These are phyloP conservation scores for Pigoraptor vietnamica DNA, from an alignment of 78 protist species.

Conservation along the genomic window DNA sequence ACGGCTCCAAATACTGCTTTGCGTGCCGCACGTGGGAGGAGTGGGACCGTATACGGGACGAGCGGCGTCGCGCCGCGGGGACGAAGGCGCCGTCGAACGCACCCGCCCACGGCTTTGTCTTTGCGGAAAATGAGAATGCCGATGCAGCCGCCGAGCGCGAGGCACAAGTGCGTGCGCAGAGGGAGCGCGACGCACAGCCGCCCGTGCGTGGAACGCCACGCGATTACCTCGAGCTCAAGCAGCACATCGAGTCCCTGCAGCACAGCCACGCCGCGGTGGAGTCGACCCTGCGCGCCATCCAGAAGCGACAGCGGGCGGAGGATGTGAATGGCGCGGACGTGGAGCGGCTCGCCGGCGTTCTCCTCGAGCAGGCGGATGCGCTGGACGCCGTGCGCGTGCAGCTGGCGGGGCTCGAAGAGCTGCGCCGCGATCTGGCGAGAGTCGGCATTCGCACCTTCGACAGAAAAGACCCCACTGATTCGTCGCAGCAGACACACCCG, in stretches of 20 bases:
- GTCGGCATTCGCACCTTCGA: no score
- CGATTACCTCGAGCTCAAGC: background rate
- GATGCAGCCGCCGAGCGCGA: background rate
- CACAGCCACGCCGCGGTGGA: background rate
- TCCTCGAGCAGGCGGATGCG: background rate
- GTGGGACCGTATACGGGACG: background rate
- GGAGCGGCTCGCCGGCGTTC: background rate
- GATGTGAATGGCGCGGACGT: background rate
- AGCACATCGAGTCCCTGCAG: background rate
- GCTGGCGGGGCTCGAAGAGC: background rate
- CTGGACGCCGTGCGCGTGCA: background rate
- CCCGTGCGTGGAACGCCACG: background rate
- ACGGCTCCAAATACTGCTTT: background rate
- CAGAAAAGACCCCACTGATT: no score
- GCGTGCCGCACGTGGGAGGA: background rate
- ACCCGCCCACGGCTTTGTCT: no score
- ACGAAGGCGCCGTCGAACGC: no score
- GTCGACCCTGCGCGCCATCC: background rate
- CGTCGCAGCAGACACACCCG: no score
- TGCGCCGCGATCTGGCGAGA: background rate
- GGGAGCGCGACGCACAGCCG: background rate
- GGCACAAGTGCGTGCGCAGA: background rate
- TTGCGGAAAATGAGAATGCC: background rate
- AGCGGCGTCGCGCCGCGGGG: background rate
- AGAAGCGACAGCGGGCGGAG: background rate